Evolutionary conservation across 257 asterid genomes (phyloP).

Genomic region (Jacaranda copaia): DNA sequence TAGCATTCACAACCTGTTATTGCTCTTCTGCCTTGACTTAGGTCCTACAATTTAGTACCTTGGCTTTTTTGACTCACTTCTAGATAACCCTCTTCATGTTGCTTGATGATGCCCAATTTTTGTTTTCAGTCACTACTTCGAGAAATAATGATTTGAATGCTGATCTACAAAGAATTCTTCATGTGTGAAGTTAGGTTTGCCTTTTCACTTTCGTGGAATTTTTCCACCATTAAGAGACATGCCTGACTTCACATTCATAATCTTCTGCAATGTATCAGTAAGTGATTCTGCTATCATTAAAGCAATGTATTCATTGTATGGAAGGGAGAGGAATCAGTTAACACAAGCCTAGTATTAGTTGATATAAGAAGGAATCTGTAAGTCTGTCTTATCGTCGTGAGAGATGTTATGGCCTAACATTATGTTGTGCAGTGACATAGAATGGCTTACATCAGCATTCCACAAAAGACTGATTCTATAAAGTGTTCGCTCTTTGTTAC

Average conservation of each 20-base stretch:
- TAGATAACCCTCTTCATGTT: not conserved
- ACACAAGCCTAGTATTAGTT: not conserved
- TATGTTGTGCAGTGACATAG: too few relatives aligned
- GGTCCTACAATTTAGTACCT: not conserved
- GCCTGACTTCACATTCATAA: not conserved
- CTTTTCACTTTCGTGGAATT: not conserved
- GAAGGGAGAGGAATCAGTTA: not conserved
- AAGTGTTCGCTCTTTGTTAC: not conserved
- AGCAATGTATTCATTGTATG: not conserved
- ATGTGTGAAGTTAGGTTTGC: not conserved
- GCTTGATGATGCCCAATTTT: not conserved
- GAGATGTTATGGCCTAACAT: not conserved
- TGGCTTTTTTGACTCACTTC: not conserved
- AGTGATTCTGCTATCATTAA: not conserved
- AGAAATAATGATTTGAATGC: not conserved
- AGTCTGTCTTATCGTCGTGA: not conserved
- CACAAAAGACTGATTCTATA: not conserved
- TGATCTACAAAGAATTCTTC: not conserved
- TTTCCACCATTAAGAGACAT: not conserved
- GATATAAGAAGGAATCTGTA: not conserved
- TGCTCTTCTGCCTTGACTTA: not conserved
- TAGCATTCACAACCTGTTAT: not conserved
- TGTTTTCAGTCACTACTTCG: not conserved
- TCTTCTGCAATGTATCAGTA: not conserved
- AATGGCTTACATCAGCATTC: not conserved